Conservation (phyloP, 2,329 filamentous ascomycete genomes). For the Didymella lethalis region DNA sequence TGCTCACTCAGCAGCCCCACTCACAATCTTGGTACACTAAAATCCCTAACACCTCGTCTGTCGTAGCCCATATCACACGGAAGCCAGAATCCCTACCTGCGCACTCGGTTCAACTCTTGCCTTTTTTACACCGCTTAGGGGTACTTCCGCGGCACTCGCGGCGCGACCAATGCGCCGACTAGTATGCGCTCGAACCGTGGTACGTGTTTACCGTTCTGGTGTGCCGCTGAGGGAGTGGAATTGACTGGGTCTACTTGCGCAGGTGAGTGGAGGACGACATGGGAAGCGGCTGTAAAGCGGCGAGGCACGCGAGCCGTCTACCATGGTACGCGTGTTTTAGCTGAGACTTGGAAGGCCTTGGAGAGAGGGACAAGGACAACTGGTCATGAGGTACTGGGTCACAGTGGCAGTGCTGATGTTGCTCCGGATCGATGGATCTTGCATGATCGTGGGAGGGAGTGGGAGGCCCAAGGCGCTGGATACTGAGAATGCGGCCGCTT, state of each 20-base stretch:
- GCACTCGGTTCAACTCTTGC: constrained; percentile 1
- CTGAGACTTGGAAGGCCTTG: constrained; percentile 1
- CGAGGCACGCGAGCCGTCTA: constrained; percentile 14
- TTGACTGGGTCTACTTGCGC: constrained; percentile 9
- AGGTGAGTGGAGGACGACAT: constrained; percentile 1
- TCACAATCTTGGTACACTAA: constrained; percentile 22
- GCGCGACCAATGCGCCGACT: constrained; percentile 8
- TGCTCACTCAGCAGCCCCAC: constrained; percentile 21
- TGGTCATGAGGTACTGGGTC: constrained; percentile 6
- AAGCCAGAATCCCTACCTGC: constrained; percentile 4
- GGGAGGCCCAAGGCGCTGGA: constrained; percentile 13
- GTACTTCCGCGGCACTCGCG: constrained; percentile 16
- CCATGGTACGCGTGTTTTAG: constrained; percentile 21
- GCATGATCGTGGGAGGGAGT: constrained; percentile 14
- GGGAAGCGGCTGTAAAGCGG: constrained; percentile 21
- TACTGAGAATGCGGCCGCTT: constrained; percentile 14
- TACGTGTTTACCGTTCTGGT: constrained; percentile 5
- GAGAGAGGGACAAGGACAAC: background rate
- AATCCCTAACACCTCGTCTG: constrained; percentile 17
- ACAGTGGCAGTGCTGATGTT: constrained; percentile 3
- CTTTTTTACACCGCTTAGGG: constrained; percentile 5
- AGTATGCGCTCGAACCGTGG: constrained; percentile 11
- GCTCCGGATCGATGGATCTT: constrained; percentile 6
- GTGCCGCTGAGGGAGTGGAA: constrained; percentile 4
- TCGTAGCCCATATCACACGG: constrained; percentile 12